A percentile compares a stretch with the other conserved stretches of the same genome.
These are phyloP conservation scores for Pseudogymnoascus sp. DNA, from an alignment of 2,329 filamentous ascomycete genomes.

Conservation along the genomic window DNA sequence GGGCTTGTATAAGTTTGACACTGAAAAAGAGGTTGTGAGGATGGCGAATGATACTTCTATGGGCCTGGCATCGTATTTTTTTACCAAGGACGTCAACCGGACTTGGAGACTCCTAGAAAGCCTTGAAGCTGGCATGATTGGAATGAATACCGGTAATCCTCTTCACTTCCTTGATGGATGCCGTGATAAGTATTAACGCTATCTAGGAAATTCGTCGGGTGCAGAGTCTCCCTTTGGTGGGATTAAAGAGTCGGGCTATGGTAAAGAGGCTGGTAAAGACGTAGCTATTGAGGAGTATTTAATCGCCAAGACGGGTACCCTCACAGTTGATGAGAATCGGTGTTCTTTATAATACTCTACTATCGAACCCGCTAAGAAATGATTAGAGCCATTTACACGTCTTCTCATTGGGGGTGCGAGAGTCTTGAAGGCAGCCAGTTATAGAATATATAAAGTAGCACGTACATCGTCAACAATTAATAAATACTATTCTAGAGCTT, in stretches of 20 bases:
- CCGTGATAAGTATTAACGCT: too few species aligned
- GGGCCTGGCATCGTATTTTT: constrained; percentile 58
- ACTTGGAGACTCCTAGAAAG: constrained; percentile 58
- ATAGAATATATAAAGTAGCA: too few species aligned
- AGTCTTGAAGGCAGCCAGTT: too few species aligned
- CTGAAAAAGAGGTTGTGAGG: constrained; percentile 53
- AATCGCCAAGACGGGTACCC: constrained; percentile 56
- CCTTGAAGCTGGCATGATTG: constrained; percentile 62
- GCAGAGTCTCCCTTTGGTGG: constrained; percentile 53
- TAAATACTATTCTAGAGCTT: too few species aligned
- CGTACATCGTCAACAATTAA: too few species aligned
- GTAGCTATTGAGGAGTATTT: constrained; percentile 55
- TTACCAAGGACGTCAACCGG: constrained; percentile 59
- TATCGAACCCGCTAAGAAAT: too few species aligned
- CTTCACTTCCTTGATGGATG: too few species aligned
- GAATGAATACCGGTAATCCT: constrained; percentile 46
- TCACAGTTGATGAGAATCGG: constrained; percentile 40
- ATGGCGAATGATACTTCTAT: constrained; percentile 52
- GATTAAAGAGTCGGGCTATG: constrained; percentile 75
- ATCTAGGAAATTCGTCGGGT: constrained; percentile 26
- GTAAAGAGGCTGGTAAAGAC: constrained; percentile 61
- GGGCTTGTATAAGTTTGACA: constrained; percentile 56
- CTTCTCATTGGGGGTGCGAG: too few species aligned
- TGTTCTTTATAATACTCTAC: too few species aligned
- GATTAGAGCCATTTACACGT: too few species aligned